phyloP scores from a whole-genome alignment of 495 filamentous ascomycete genomes.

The Daldinia childiae region DNA sequence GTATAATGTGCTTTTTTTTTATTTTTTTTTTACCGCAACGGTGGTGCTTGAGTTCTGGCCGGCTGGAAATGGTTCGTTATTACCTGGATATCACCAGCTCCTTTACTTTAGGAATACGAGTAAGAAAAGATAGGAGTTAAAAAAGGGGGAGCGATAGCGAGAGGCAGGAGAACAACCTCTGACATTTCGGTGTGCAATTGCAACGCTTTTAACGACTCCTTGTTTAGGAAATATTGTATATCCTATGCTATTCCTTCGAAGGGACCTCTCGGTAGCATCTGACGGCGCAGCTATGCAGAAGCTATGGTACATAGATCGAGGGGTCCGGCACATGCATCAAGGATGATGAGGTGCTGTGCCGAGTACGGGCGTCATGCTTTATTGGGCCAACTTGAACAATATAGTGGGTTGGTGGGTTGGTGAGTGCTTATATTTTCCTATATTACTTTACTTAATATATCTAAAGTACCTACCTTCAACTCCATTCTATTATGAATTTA shows the following conservation, averaged over 20 bases:
- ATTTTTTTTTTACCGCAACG: not conserved
- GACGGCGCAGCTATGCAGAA: not conserved
- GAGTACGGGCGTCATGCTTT: not conserved
- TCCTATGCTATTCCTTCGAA: not conserved
- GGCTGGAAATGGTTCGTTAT: not conserved
- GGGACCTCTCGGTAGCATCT: not conserved
- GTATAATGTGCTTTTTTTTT: too few species aligned
- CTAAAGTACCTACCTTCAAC: too few species aligned
- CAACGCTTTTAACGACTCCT: not conserved
- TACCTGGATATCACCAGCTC: not conserved
- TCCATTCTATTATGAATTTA: too few species aligned
- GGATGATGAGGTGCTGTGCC: conserved; percentile 3
- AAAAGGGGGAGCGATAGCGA: not conserved
- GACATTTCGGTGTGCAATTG: not conserved
- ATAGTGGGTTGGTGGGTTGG: too few species aligned
- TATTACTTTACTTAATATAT: too few species aligned
- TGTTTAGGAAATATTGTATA: not conserved
- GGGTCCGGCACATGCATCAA: not conserved
- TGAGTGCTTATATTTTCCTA: too few species aligned
- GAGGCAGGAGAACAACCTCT: not conserved
- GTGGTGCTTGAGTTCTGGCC: not conserved
- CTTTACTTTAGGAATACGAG: not conserved
- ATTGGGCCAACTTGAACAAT: too few species aligned
- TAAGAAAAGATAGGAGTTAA: not conserved
- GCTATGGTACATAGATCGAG: not conserved